phyloP scores from a whole-genome alignment of 2,329 filamentous ascomycete species.

The Venturia pyrina region DNA sequence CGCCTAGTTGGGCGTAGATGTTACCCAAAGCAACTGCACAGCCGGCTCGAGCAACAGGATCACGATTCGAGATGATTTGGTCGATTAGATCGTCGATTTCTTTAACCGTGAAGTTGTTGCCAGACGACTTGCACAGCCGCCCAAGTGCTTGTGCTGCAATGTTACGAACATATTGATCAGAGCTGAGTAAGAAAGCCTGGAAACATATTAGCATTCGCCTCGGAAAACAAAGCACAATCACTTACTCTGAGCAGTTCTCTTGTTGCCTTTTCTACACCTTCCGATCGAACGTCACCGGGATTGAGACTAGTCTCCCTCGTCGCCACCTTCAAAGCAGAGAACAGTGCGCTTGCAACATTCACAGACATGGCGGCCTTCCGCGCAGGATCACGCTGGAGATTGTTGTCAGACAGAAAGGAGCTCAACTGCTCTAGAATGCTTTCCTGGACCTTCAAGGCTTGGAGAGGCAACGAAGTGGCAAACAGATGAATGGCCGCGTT shows the following conservation, averaged over 20 bases:
- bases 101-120: slow-evolving; percentile 76
- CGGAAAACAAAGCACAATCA: not conserved
- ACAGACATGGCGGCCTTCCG: slow-evolving; percentile 84
- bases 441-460: slow-evolving; percentile 85
- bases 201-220: not conserved
- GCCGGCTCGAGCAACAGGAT: slow-evolving; percentile 85
- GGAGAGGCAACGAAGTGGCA: slow-evolving; percentile 79
- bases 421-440: slow-evolving; percentile 90
- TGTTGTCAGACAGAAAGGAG: slow-evolving; percentile 73
- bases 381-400: slow-evolving; percentile 74
- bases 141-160: slow-evolving; percentile 80
- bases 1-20: slow-evolving; percentile 90
- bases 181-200: slow-evolving; percentile 60
- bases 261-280: slow-evolving; percentile 64
- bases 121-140: slow-evolving; percentile 72
- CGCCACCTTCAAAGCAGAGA: slow-evolving; percentile 72
- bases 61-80: slow-evolving; percentile 85
- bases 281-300: slow-evolving; percentile 61
- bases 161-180: slow-evolving; percentile 76
- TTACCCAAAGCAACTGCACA: slow-evolving; percentile 89
- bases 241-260: slow-evolving; percentile 57
- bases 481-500: slow-evolving; percentile 92
- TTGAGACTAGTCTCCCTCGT: slow-evolving; percentile 68
- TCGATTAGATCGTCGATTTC: slow-evolving; percentile 91
- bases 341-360: slow-evolving; percentile 74